These are phyloP conservation scores for Hibiscus mutabilis DNA, from an alignment of 345 rosid genomes.

Conservation along the genomic window DNA sequence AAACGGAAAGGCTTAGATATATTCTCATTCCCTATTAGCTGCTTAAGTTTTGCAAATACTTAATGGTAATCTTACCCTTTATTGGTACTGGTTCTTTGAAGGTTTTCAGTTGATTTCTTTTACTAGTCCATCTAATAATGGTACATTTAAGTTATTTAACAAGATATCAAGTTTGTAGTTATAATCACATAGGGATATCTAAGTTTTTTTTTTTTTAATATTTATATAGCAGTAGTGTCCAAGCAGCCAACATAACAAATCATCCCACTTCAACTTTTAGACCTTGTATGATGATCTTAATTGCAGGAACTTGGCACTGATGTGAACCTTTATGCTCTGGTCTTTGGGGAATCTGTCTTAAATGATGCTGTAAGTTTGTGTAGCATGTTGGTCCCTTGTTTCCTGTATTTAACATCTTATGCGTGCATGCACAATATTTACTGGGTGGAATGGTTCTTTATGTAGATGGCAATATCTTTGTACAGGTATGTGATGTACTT, in stretches of 20 bases:
- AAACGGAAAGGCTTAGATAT: neutral
- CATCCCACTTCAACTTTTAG: neutral
- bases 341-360: conserved; percentile 96
- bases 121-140: too few relatives aligned
- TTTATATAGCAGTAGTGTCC: neutral
- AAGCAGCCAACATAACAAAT: neutral
- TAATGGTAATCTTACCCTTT: too few relatives aligned
- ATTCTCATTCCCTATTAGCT: neutral
- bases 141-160: neutral
- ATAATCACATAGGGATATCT: neutral
- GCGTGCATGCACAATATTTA: neutral
- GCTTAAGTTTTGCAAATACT: too few relatives aligned
- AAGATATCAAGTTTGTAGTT: neutral
- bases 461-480: conserved; percentile 93
- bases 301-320: too few relatives aligned
- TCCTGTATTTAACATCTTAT: conserved; percentile 15
- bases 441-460: conserved; percentile 9
- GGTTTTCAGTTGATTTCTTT: too few relatives aligned
- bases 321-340: conserved; percentile 54
- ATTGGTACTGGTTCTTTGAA: too few relatives aligned
- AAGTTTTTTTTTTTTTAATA: too few relatives aligned
- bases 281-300: conserved; percentile 5
- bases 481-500: conserved; percentile 58
- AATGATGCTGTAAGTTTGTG: conserved; percentile 86
- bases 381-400: conserved; percentile 5